Conservation (phyloP, 306 rosid species). For the Potentilla sterilis region DNA sequence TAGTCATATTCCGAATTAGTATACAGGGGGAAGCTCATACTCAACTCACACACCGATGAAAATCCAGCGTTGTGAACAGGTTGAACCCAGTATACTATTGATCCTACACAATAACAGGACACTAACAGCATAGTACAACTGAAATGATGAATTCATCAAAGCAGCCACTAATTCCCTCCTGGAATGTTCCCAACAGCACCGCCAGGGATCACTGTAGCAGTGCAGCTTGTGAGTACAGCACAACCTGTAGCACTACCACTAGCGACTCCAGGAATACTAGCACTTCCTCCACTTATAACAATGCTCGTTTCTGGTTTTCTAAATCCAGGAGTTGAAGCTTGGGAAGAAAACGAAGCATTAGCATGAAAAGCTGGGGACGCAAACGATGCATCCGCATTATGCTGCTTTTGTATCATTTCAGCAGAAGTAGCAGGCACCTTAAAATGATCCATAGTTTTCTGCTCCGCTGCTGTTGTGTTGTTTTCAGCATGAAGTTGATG, state of each 20-base stretch:
- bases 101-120: background rate
- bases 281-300: constrained; percentile 37
- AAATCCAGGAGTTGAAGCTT: constrained; percentile 37
- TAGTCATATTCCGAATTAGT: constrained; percentile 3
- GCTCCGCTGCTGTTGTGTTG: constrained; percentile 59
- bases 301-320: constrained; percentile 39
- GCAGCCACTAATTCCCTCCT: constrained; percentile 31
- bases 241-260: constrained; percentile 14
- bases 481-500: constrained; percentile 85
- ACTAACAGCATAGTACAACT: background rate
- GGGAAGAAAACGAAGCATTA: constrained; percentile 32
- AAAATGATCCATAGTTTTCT: constrained; percentile 41
- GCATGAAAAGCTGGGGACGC: constrained; percentile 31
- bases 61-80: constrained; percentile 8
- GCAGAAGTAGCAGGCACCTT: constrained; percentile 35
- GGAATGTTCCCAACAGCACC: constrained; percentile 23
- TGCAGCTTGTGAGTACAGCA: constrained; percentile 25
- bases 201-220: constrained; percentile 16
- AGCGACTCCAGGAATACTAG: constrained; percentile 30
- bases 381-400: constrained; percentile 28
- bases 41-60: background rate
- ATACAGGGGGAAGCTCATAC: constrained; percentile 6
- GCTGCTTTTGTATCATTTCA: constrained; percentile 60
- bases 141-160: constrained; percentile 16
- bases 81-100: constrained; percentile 4